Base-by-base conservation (phyloP, 1,284 basidiomycete genomes). In the Bjerkandera adusta region DNA sequence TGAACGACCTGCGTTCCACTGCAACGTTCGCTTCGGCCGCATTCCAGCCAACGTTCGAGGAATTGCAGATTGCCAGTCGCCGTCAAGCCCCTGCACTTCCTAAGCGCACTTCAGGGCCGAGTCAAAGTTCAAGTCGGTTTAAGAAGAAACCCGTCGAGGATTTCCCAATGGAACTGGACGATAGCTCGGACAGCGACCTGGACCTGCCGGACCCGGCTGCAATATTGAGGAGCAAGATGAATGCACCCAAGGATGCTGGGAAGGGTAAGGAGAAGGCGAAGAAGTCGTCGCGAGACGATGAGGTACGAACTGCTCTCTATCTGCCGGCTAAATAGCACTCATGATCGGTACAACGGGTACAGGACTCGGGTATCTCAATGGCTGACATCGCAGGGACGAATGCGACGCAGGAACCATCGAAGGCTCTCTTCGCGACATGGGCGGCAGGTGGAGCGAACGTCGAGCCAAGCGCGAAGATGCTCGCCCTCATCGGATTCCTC, bases 401-500 rank as follows among this genome's bases (percentile, higher is more conserved):
- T 5, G 62, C 64, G 29, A 43, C 10, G 34, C 30, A 37, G 15
- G 41, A 12, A 16, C 68, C 67, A 3, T 71, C 73, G 5, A 66
- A 70, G 11, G 67, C 66, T 2, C 58, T 76, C 24, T 59, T 79
- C 35, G 70, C 67, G 3, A 73, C 72, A 11, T 84, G 79, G 79
- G 59, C 66, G 16, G 70, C 71, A 44, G 77, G 74, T 24, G 80
- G 80, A 52, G 71, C 75, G 49, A 73, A 81, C 55, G 59, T 83
- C 49, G 81, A 83, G 60, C 73, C 81, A 11, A 83, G 81, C 59
- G 70, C 81, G 7, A 87, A 85, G 70, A 85, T 87, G 83, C 30
- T 75, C n/a, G 69, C 71, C 24, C 63, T 85, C 56, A 56, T 83
- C 25, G 56, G 68, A 3, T 66, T 72, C 45, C 64, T 86, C 50